A percentile compares a stretch with the other conserved stretches of the same genome.
These are phyloP conservation scores for Meyerozyma elateridarum DNA, from an alignment of 1,139 yeast species.

Conservation along the genomic window DNA sequence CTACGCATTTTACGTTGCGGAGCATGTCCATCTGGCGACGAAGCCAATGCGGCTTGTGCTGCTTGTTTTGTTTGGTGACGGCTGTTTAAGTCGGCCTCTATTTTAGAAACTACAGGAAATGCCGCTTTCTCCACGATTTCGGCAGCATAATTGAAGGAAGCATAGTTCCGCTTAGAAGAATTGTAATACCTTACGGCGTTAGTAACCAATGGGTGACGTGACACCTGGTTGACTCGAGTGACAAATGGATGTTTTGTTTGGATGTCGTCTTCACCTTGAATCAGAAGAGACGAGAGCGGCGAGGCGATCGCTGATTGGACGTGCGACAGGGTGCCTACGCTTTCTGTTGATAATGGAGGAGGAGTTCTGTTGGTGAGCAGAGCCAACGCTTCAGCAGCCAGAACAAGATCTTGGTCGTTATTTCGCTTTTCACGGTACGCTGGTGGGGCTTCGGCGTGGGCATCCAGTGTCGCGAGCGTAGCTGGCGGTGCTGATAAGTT, in stretches of 20 bases:
- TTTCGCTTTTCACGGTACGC: conserved; percentile 4
- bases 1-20: conserved; percentile 3
- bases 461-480: conserved; percentile 1
- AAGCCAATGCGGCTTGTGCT: conserved; percentile 8
- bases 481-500: neutral
- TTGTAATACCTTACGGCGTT: conserved; percentile 60
- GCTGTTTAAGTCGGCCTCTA: conserved; percentile 42
- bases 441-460: neutral
- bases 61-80: conserved; percentile 29
- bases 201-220: conserved; percentile 47
- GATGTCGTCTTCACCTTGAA: conserved; percentile 5
- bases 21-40: neutral
- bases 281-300: conserved; percentile 3
- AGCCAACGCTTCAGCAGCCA: conserved; percentile 43
- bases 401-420: conserved; percentile 25
- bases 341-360: conserved; percentile 8
- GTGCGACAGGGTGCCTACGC: neutral
- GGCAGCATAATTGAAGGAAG: conserved; percentile 63
- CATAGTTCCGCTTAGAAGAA: conserved; percentile 46
- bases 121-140: conserved; percentile 64
- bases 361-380: conserved; percentile 23
- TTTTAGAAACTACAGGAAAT: conserved; percentile 48
- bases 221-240: conserved; percentile 39
- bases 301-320: neutral
- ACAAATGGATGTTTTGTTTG: conserved; percentile 38